phyloP scores from a whole-genome alignment of 371 early-diverging fungal genomes.

The Mucor mucedo region DNA sequence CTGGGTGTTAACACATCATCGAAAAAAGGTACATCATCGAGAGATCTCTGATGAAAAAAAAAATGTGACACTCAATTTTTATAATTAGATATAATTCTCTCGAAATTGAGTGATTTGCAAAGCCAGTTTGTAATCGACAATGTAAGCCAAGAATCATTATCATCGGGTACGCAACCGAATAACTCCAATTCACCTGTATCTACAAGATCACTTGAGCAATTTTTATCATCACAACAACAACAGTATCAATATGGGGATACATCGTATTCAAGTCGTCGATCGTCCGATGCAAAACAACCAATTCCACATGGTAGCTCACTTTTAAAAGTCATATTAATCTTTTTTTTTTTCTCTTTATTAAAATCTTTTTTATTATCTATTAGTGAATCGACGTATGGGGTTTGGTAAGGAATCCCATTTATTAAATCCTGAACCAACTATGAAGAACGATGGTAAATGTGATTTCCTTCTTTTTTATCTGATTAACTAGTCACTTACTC shows the following conservation, averaged over 20 bases:
- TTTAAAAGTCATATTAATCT: too few species aligned
- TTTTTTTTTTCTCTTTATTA: neutral
- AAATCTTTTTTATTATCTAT: neutral
- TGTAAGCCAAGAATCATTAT: neutral
- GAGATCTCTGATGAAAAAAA: neutral
- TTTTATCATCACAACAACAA: neutral
- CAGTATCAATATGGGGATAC: neutral
- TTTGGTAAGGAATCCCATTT: constrained; percentile 30
- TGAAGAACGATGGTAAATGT: neutral
- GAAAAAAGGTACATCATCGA: constrained; percentile 11
- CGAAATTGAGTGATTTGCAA: constrained; percentile 16
- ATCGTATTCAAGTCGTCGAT: neutral
- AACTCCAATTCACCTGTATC: neutral
- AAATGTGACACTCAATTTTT: neutral
- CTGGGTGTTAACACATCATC: neutral
- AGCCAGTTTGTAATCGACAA: neutral
- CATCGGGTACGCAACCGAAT: neutral
- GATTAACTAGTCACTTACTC: neutral
- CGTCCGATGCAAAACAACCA: neutral
- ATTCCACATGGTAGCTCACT: constrained; percentile 3
- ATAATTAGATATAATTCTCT: constrained; percentile 15
- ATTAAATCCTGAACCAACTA: constrained; percentile 25
- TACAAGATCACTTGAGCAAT: neutral
- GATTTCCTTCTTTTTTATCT: neutral
- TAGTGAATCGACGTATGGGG: constrained; percentile 15